Conservation (phyloP, 257 asterid species). For the Fraxinus anomala region DNA sequence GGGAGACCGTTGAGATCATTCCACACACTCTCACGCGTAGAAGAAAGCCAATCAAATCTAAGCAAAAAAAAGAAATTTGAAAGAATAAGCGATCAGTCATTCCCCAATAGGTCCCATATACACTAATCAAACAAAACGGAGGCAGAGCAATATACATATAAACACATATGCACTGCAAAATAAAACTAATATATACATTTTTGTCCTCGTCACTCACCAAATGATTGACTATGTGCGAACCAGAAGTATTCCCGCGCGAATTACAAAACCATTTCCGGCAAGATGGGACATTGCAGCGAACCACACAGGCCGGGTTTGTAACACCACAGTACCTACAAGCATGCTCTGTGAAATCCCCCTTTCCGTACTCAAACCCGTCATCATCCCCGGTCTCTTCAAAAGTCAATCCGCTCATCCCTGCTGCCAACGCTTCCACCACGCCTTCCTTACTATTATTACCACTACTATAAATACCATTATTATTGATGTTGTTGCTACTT, state of each 20-base stretch:
- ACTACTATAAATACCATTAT: constrained; percentile 20
- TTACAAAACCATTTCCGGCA: constrained; percentile 98
- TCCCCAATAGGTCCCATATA: not conserved
- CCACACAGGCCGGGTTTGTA: constrained; percentile 93
- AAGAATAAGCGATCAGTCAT: not conserved
- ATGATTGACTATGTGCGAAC: constrained; percentile 97
- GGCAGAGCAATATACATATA: not conserved
- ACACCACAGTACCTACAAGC: constrained; percentile 96
- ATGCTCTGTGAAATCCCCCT: constrained; percentile 86
- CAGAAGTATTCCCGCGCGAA: constrained; percentile 98
- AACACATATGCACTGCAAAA: not conserved
- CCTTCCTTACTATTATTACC: constrained; percentile 38
- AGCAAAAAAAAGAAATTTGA: not conserved
- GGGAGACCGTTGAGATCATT: not conserved
- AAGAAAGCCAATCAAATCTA: not conserved
- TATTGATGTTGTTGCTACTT: constrained; percentile 28
- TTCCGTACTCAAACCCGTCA: constrained; percentile 79
- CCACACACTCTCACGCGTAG: not conserved
- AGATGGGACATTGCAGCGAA: constrained; percentile 89
- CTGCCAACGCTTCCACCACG: constrained; percentile 84
- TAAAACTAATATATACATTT: not conserved
- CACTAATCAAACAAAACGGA: not conserved
- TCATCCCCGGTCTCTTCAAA: constrained; percentile 97
- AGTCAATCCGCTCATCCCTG: constrained; percentile 91
- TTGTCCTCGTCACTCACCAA: constrained; percentile 56